Percentiles rank a stretch among this genome's conserved stretches.
These are phyloP conservation scores for Onygena corvina DNA, from an alignment of 2,329 filamentous ascomycete species.

Conservation along the genomic window DNA sequence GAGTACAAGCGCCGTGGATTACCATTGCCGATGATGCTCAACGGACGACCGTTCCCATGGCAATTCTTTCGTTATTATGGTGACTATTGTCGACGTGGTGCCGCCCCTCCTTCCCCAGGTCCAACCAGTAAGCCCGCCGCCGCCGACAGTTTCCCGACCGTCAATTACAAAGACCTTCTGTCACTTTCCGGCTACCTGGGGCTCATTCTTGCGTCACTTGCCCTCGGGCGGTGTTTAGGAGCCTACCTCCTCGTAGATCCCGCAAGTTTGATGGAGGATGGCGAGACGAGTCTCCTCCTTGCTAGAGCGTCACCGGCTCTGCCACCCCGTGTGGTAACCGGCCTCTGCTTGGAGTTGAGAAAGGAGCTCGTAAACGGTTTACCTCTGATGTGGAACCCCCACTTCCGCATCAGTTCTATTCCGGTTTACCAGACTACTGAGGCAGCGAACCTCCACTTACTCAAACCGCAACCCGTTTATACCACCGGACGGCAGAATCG, in stretches of 20 bases:
- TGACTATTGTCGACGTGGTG: neutral
- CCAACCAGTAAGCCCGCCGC: neutral
- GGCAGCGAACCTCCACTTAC: neutral
- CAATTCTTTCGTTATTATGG: neutral
- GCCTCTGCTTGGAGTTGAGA: neutral
- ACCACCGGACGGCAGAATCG: slow-evolving; percentile 2
- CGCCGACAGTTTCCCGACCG: neutral
- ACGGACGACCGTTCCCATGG: neutral
- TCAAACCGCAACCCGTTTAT: neutral
- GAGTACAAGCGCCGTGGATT: neutral
- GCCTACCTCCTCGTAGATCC: neutral
- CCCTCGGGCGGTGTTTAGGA: slow-evolving; percentile 1
- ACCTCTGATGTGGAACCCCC: slow-evolving; percentile 1
- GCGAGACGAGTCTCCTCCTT: neutral
- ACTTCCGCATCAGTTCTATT: neutral
- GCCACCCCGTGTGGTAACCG: slow-evolving; percentile 2
- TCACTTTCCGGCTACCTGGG: neutral
- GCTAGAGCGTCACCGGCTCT: slow-evolving; percentile 1
- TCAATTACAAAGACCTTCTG: neutral
- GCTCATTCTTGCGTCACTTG: slow-evolving; percentile 1
- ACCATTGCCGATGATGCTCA: neutral
- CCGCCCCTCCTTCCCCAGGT: neutral
- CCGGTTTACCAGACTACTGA: neutral
- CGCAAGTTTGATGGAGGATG: neutral
- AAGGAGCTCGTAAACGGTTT: neutral